phyloP scores from a whole-genome alignment of 805 yeast genomes.

The Blastobotrys mokoenaii region DNA sequence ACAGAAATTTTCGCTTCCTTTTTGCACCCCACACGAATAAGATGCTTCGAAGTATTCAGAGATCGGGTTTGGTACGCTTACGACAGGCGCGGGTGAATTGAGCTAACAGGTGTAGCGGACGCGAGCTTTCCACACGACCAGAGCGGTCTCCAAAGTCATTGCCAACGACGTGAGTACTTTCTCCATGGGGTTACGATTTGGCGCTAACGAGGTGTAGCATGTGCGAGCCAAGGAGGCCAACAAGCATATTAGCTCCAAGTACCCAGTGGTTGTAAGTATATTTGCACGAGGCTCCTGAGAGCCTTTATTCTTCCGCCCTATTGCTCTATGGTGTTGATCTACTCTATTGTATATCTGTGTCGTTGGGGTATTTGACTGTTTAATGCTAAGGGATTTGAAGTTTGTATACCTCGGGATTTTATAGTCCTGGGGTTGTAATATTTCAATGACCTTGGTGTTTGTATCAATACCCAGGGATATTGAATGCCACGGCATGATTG shows the following conservation, averaged over 20 bases:
- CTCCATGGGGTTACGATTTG: not conserved
- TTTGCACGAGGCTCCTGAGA: too few relatives aligned
- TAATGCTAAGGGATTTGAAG: too few relatives aligned
- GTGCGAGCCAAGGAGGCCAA: slow-evolving; percentile 41
- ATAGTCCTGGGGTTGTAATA: too few relatives aligned
- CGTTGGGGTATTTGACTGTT: too few relatives aligned
- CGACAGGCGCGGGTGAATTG: not conserved
- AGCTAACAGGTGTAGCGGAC: not conserved
- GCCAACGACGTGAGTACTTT: slow-evolving; percentile 16
- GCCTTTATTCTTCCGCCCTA: too few relatives aligned
- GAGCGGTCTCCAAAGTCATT: slow-evolving; percentile 24
- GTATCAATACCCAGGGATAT: too few relatives aligned
- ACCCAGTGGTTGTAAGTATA: slow-evolving; percentile 53
- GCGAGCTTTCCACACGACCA: slow-evolving; percentile 26
- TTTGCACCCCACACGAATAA: not conserved
- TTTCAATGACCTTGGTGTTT: too few relatives aligned
- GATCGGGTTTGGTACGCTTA: slow-evolving; percentile 11
- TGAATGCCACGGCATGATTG: too few relatives aligned
- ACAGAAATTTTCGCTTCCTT: not conserved
- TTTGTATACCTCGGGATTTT: too few relatives aligned
- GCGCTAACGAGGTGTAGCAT: slow-evolving; percentile 11
- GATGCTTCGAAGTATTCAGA: slow-evolving; percentile 10
- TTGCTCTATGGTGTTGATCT: too few relatives aligned
- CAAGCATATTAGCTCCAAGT: slow-evolving; percentile 52
- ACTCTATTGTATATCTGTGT: too few relatives aligned